Evolutionary conservation across 495 filamentous ascomycete genomes (phyloP), one percentile per base, ranked within the genome.

Genomic region (Umbilicaria muhlenbergii): DNA sequence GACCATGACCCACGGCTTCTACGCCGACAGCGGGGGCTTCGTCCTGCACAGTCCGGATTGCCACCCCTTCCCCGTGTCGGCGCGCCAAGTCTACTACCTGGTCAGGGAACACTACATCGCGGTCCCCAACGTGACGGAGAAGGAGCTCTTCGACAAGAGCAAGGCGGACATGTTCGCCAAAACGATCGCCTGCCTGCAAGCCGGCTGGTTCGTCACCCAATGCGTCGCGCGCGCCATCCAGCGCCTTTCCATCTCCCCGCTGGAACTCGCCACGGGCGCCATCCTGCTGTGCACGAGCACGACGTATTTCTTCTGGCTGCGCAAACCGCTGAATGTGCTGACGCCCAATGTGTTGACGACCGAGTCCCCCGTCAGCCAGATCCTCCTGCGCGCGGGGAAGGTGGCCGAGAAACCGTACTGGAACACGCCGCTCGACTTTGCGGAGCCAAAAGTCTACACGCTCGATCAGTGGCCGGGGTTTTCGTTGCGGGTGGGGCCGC

Each of bases 21-120:
- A 50, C 42, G 60, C 60, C 14, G 52, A 67, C 40, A 62, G 53
- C 44, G 65, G 65, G 33, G 64, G 61, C 11, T 53, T 66, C 45
- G 12, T 54, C 14, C 49, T 60, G 0, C 8, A 54, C 11, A 32
- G 50, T 2, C 18, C 11, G 0, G 64, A 60, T n/a, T 31, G 13
- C 24, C 16, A 6, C 0, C 36, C 59, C 0, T 63, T 62, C 32
- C 59, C 58, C 2, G 13, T 68, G 17, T 58, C 57, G 34, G 51
- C 54, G 13, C 53, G 54, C 34, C 59, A 66, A 16, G n/a, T 68
- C 1, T 46, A 48, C 36, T 66, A 53, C 33, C 48, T 66, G 10
- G 48, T 64, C 1, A 15, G 36, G 3, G n/a, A 54, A 6, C 28
- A 43, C 2, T 41, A 55, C 38, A 36, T 54, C 3, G 32, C 43